phyloP scores from a whole-genome alignment of 2,329 filamentous ascomycete species.

The Fusarium continuum region DNA sequence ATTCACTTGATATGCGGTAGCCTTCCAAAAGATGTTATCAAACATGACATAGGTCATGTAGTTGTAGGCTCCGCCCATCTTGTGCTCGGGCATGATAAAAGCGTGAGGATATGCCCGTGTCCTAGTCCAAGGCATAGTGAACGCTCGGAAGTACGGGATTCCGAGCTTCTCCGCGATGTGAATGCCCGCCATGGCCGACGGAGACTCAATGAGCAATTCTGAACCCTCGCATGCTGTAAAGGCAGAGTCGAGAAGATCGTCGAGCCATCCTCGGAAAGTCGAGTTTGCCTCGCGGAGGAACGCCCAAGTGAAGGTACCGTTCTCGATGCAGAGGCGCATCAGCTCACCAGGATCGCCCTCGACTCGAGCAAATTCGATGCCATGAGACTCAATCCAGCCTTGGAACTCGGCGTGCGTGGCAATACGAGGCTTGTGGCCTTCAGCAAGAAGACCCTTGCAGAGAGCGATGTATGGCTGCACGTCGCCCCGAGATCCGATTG shows the following conservation, averaged over 20 bases:
- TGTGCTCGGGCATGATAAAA: conserved; percentile 90
- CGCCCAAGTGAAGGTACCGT: conserved; percentile 94
- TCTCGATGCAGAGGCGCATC: conserved; percentile 95
- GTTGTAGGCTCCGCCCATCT: conserved; percentile 95
- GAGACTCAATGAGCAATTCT: conserved; percentile 93
- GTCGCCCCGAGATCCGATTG: conserved; percentile 94
- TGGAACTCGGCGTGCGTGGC: conserved; percentile 93
- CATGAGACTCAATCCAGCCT: conserved; percentile 88
- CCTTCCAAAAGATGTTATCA: conserved; percentile 96
- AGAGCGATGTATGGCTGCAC: conserved; percentile 98
- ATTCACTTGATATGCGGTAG: conserved; percentile 90
- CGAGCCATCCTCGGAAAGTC: conserved; percentile 94
- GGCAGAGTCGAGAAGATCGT: conserved; percentile 82
- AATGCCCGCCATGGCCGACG: conserved; percentile 96
- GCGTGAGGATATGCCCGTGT: conserved; percentile 96
- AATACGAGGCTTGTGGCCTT: conserved; percentile 87
- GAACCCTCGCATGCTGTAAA: conserved; percentile 86
- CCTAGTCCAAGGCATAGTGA: conserved; percentile 98
- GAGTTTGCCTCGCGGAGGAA: conserved; percentile 88
- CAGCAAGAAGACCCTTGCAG: conserved; percentile 87
- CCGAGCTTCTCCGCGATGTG: conserved; percentile 93
- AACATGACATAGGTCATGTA: conserved; percentile 96
- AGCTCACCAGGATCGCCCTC: conserved; percentile 92
- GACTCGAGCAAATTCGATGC: conserved; percentile 89
- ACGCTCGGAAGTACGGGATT: conserved; percentile 96